Evolutionary conservation across 2,329 filamentous ascomycete genomes (phyloP).

Genomic region (Colletotrichum liaoningense): DNA sequence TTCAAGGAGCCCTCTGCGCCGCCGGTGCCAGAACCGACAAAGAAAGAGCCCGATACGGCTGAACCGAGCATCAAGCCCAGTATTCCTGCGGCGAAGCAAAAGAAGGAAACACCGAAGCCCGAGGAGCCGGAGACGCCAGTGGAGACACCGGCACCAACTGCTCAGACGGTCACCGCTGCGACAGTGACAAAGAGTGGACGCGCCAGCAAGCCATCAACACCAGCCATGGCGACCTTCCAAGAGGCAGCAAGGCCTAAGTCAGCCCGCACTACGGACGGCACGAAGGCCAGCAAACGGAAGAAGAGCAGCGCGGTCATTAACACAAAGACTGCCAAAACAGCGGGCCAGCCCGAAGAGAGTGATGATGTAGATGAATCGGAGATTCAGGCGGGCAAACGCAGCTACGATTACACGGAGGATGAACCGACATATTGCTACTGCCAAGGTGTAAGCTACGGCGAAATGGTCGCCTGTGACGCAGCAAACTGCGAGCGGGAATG

Average conservation of each 20-base stretch:
- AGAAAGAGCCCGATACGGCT: conserved; percentile 41
- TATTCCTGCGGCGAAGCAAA: conserved; percentile 45
- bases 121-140: conserved; percentile 47
- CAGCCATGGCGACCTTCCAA: conserved; percentile 69
- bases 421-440: conserved; percentile 85
- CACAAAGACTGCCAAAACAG: conserved; percentile 49
- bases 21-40: conserved; percentile 24
- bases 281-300: conserved; percentile 67
- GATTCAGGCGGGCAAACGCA: conserved; percentile 61
- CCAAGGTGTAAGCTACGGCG: conserved; percentile 82
- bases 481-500: conserved; percentile 80
- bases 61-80: conserved; percentile 41
- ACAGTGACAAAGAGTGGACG: conserved; percentile 73
- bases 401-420: conserved; percentile 49
- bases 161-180: conserved; percentile 50
- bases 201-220: conserved; percentile 75
- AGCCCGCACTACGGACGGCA: conserved; percentile 57
- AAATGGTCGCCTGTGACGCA: conserved; percentile 86
- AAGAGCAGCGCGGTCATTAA: conserved; percentile 60
- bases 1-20: conserved; percentile 42
- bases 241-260: conserved; percentile 66
- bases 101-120: conserved; percentile 55
- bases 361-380: conserved; percentile 62
- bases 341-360: conserved; percentile 56
- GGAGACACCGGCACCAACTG: conserved; percentile 54